phyloP scores from a whole-genome alignment of 108 stramenopile species.

The Cyclotella atomus region DNA sequence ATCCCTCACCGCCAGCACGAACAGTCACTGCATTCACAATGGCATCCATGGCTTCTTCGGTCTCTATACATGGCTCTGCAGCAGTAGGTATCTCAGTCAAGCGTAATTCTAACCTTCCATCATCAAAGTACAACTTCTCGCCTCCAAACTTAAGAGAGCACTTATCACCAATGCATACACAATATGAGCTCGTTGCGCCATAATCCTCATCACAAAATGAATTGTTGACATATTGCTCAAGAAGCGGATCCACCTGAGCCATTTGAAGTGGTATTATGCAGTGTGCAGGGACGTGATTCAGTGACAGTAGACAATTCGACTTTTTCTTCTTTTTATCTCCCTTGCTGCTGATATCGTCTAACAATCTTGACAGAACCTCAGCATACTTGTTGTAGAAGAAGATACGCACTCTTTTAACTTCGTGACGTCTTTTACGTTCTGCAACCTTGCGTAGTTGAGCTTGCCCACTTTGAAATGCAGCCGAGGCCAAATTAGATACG shows the following conservation, averaged over 20 bases:
- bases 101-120: slow-evolving; percentile 25
- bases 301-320: slow-evolving; percentile 18
- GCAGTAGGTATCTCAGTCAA: slow-evolving; percentile 21
- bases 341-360: slow-evolving; percentile 18
- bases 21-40: not conserved
- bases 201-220: slow-evolving; percentile 40
- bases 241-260: slow-evolving; percentile 6
- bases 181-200: slow-evolving; percentile 49
- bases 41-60: not conserved
- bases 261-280: slow-evolving; percentile 61
- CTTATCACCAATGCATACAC: slow-evolving; percentile 72
- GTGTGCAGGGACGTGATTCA: slow-evolving; percentile 56
- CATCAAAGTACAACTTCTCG: slow-evolving; percentile 16
- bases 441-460: slow-evolving; percentile 4
- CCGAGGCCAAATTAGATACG: slow-evolving; percentile 9
- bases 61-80: not conserved
- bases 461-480: slow-evolving; percentile 18
- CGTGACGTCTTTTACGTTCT: slow-evolving; percentile 36
- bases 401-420: slow-evolving; percentile 48
- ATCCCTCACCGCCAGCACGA: not conserved
- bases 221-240: slow-evolving; percentile 42
- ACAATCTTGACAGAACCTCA: slow-evolving; percentile 27
- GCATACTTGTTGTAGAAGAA: slow-evolving; percentile 78
- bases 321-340: slow-evolving; percentile 5
- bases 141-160: slow-evolving; percentile 21